These are phyloP conservation scores for Cladosporium sp. DNA, from an alignment of 2,329 filamentous ascomycete species.

Conservation along the genomic window DNA sequence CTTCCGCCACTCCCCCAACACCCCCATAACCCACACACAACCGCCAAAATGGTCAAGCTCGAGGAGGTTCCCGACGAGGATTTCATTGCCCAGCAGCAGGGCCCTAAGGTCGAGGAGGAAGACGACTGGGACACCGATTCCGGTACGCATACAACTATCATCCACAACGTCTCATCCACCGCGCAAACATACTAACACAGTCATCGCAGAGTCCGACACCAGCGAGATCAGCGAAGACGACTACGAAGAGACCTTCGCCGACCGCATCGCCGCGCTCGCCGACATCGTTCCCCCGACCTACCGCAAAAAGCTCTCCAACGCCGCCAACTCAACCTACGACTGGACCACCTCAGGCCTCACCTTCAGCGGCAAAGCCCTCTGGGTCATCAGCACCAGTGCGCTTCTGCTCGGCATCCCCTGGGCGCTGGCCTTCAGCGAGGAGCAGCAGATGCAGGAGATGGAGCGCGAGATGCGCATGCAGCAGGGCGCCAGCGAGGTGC, in stretches of 20 bases:
- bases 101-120: slow-evolving; percentile 44
- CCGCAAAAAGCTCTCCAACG: slow-evolving; percentile 38
- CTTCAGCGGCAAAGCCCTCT: slow-evolving; percentile 81
- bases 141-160: slow-evolving; percentile 53
- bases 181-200: neutral
- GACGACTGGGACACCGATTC: slow-evolving; percentile 87
- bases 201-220: slow-evolving; percentile 57
- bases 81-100: slow-evolving; percentile 69
- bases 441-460: slow-evolving; percentile 96
- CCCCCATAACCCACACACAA: neutral
- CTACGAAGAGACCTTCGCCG: slow-evolving; percentile 40
- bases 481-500: slow-evolving; percentile 77
- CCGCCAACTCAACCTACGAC: slow-evolving; percentile 48
- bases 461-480: slow-evolving; percentile 97
- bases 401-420: slow-evolving; percentile 89
- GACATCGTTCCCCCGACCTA: slow-evolving; percentile 44
- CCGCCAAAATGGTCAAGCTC: slow-evolving; percentile 80
- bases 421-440: slow-evolving; percentile 87
- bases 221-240: slow-evolving; percentile 59
- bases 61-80: slow-evolving; percentile 96
- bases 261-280: slow-evolving; percentile 41
- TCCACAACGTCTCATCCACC: neutral
- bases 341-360: slow-evolving; percentile 59
- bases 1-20: neutral
- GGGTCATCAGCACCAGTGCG: slow-evolving; percentile 85